These are phyloP conservation scores for Syzygium jambos DNA, from an alignment of 345 rosid species.

Conservation along the genomic window DNA sequence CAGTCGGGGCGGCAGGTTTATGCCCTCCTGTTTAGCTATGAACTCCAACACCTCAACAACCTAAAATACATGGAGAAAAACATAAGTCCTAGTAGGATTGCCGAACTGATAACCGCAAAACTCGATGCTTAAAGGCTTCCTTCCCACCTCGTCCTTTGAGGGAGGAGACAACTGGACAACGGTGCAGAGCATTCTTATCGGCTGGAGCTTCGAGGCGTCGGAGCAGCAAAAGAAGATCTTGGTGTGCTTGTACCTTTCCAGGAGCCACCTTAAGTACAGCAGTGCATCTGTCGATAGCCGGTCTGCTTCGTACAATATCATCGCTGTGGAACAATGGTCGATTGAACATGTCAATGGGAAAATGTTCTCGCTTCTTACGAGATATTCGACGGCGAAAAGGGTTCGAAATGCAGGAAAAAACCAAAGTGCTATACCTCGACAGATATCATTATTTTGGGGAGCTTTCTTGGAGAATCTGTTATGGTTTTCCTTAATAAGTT, in stretches of 20 bases:
- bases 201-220: slow-evolving; percentile 46
- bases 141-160: slow-evolving; percentile 36
- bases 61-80: slow-evolving; percentile 5
- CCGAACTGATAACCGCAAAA: background rate
- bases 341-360: background rate
- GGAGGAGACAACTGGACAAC: slow-evolving; percentile 33
- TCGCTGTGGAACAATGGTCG: slow-evolving; percentile 16
- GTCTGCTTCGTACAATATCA: slow-evolving; percentile 42
- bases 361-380: background rate
- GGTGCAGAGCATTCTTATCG: slow-evolving; percentile 35
- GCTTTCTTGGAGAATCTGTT: slow-evolving; percentile 6
- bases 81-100: background rate
- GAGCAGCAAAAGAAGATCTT: slow-evolving; percentile 54
- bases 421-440: slow-evolving; percentile 18
- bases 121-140: background rate
- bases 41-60: slow-evolving; percentile 41
- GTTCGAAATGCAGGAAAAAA: background rate
- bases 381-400: background rate
- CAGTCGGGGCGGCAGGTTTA: slow-evolving; percentile 20
- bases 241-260: slow-evolving; percentile 34
- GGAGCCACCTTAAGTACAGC: slow-evolving; percentile 43
- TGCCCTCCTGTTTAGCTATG: slow-evolving; percentile 41
- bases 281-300: slow-evolving; percentile 39
- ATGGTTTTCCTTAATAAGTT: slow-evolving; percentile 45
- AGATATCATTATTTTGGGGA: slow-evolving; percentile 1